A percentile compares a stretch with the other conserved stretches of the same genome.
These are phyloP conservation scores for Skeletonema costatum DNA, from an alignment of 108 stramenopile species.

Conservation along the genomic window DNA sequence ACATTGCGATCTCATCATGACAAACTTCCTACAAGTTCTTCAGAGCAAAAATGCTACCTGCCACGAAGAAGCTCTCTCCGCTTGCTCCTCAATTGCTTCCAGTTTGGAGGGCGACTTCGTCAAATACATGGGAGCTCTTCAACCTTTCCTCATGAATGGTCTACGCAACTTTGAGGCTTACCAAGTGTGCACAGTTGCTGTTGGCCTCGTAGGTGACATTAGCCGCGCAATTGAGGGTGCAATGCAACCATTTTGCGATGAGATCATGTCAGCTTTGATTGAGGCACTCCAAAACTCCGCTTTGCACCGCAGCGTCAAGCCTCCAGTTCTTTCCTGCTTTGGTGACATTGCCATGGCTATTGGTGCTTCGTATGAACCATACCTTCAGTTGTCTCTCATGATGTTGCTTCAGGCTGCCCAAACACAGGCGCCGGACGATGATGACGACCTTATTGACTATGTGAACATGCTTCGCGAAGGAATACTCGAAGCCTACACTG, in stretches of 20 bases:
- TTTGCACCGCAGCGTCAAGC: slow-evolving; percentile 92
- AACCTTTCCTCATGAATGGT: slow-evolving; percentile 82
- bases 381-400: slow-evolving; percentile 83
- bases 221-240: slow-evolving; percentile 83
- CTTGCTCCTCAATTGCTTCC: slow-evolving; percentile 87
- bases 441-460: slow-evolving; percentile 96
- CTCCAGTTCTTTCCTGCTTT: slow-evolving; percentile 92
- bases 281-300: slow-evolving; percentile 82
- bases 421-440: slow-evolving; percentile 82
- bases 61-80: slow-evolving; percentile 95
- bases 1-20: slow-evolving; percentile 86
- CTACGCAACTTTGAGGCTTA: slow-evolving; percentile 90
- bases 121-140: slow-evolving; percentile 90
- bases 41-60: slow-evolving; percentile 81
- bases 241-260: slow-evolving; percentile 90
- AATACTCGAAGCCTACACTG: slow-evolving; percentile 96
- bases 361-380: slow-evolving; percentile 89
- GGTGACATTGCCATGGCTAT: slow-evolving; percentile 96
- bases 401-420: slow-evolving; percentile 91
- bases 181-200: slow-evolving; percentile 91
- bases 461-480: slow-evolving; percentile 89
- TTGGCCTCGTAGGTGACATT: slow-evolving; percentile 94
- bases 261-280: slow-evolving; percentile 89
- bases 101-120: slow-evolving; percentile 85
- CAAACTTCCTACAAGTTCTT: slow-evolving; percentile 83